A percentile compares a stretch with the other conserved stretches of the same genome.
phyloP scores from a whole-genome alignment of 306 rosid species.

The Gillenia trifoliata region DNA sequence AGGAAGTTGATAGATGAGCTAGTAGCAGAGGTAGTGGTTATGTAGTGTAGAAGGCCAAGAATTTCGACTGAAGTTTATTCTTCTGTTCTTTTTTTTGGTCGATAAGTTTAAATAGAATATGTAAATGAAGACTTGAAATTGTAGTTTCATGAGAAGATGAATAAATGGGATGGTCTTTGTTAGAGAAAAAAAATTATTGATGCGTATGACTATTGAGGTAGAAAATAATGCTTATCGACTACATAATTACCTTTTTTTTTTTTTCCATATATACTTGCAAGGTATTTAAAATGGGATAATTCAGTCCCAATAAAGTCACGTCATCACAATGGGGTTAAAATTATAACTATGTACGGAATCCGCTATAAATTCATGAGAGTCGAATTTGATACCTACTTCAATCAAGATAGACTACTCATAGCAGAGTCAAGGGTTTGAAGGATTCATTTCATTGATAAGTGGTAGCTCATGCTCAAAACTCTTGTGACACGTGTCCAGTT shows the following conservation, averaged over 20 bases:
- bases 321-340: no score
- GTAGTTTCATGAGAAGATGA: conserved; percentile 50
- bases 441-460: no score
- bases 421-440: no score
- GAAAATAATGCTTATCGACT: not conserved
- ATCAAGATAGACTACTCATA: no score
- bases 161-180: conserved; percentile 26
- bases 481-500: no score
- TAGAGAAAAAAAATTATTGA: not conserved
- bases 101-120: conserved; percentile 15
- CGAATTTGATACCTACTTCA: no score
- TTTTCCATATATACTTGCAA: not conserved
- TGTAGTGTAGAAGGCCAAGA: conserved; percentile 26
- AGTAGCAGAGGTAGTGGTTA: conserved; percentile 50
- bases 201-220: not conserved
- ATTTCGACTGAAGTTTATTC: conserved; percentile 21
- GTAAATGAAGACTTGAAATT: conserved; percentile 46
- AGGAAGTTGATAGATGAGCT: conserved; percentile 56
- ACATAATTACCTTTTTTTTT: not conserved
- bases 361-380: no score
- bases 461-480: no score
- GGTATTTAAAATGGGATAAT: no score
- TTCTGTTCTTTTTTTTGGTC: conserved; percentile 18
- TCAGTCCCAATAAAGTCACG: not conserved
- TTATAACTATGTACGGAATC: no score